Evolutionary conservation across 176 grass and related monocot species (phyloP), one percentile per base, ranked within the genome.

Genomic region (Melocanna baccifera): DNA sequence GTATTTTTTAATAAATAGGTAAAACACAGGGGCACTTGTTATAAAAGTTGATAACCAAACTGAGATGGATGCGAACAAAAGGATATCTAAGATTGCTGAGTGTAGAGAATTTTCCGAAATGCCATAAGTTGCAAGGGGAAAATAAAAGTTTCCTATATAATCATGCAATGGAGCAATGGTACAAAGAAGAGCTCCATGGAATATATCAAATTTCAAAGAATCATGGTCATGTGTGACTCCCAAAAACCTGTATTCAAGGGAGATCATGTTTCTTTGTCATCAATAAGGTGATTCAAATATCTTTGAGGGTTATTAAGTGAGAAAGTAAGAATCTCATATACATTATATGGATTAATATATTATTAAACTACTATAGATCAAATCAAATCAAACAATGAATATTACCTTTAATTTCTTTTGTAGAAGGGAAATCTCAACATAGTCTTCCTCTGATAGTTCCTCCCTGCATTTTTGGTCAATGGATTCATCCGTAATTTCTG

Each of bases 401-500:
- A 41, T 71, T 90, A 98, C 96, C 91, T 89, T 93, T 82, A 98
- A 46, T 72, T 87, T 87, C 58, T 93, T 90, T 73, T 95, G 89
- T 55, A 95, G 89, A 87, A 86, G 62, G 51, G 89, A 93, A 87
- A 98, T 98, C 87, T 98, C 92, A 83, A 89, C 37, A 86, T 95
- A 98, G 63, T 95, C 91, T 69, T 90, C 77, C 77, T 88, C 83
- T 39, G 93, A 93, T 88, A 98, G 77, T 40, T 93, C 89, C 71
- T 98, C 86, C 77, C 80, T 92, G 37, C 96, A 98, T 84, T 95
- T 98, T 78, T 87, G 68, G 80, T 95, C 92, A 88, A 95, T 76
- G 34, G 84, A 90, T 86, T 95, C 91, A 90, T 98, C 96, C 15
- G 87, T 98, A 90, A 98, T 90, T 87, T 98, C 91, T 68, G 76